Evolutionary conservation across 257 asterid genomes (phyloP).

Genomic region (Rauvolfia tetraphylla): DNA sequence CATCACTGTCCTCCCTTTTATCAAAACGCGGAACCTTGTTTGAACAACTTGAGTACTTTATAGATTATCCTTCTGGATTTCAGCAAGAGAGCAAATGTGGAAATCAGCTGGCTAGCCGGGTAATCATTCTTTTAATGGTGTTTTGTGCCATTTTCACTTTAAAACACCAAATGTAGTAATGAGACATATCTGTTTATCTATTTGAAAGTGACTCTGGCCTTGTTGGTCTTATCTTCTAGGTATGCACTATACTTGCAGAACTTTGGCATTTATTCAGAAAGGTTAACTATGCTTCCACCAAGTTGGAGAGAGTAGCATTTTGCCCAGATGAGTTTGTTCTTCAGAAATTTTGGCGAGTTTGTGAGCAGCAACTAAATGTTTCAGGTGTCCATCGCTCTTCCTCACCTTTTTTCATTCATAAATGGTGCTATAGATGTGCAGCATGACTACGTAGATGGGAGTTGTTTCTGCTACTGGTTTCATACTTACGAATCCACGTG

Average conservation of each 20-base stretch:
- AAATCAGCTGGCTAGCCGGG: slow-evolving; percentile 76
- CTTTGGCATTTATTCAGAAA: slow-evolving; percentile 80
- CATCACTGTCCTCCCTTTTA: slow-evolving; percentile 52
- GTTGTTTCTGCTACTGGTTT: neutral
- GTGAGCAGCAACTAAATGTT: slow-evolving; percentile 64
- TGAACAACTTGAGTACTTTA: slow-evolving; percentile 69
- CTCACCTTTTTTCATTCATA: slow-evolving; percentile 19
- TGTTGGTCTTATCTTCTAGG: slow-evolving; percentile 38
- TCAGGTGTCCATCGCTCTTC: slow-evolving; percentile 54
- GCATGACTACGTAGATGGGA: neutral
- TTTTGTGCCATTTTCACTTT: neutral
- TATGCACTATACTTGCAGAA: slow-evolving; percentile 72
- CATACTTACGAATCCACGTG: neutral
- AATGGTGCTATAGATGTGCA: slow-evolving; percentile 7
- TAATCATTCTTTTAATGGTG: slow-evolving; percentile 30
- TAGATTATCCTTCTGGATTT: slow-evolving; percentile 35
- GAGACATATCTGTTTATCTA: neutral
- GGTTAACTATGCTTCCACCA: slow-evolving; percentile 55
- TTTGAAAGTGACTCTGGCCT: slow-evolving; percentile 18
- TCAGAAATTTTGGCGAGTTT: slow-evolving; percentile 73
- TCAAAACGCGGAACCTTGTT: slow-evolving; percentile 68
- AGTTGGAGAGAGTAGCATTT: slow-evolving; percentile 69
- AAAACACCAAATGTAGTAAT: neutral
- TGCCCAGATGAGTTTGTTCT: slow-evolving; percentile 53
- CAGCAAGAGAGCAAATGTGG: slow-evolving; percentile 41